Percentiles rank a stretch among this genome's conserved stretches.
Evolutionary conservation across 176 grass and related monocot species (phyloP).

Genomic region (Urochloa ruziziensis): DNA sequence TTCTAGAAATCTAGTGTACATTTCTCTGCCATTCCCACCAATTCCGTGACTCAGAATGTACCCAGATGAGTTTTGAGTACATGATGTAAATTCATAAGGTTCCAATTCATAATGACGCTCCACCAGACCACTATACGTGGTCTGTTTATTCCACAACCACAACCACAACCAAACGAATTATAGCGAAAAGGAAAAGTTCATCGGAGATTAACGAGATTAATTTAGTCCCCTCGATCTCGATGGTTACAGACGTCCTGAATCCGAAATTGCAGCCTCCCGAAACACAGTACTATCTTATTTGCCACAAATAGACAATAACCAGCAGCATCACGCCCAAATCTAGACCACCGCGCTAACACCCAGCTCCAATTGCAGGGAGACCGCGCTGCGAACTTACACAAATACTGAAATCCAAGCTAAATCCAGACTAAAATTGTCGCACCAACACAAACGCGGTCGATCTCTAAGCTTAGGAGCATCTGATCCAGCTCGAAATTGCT

Average conservation of each 20-base stretch:
- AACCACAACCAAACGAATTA: neutral
- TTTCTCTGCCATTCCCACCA: neutral
- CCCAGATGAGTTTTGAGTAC: neutral
- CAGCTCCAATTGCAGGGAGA: neutral
- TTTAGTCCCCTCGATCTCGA: neutral
- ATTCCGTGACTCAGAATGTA: neutral
- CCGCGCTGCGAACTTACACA: neutral
- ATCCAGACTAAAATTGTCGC: neutral
- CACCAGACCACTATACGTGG: neutral
- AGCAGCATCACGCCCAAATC: neutral
- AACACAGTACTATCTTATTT: neutral
- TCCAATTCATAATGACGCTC: neutral
- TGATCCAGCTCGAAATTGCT: neutral
- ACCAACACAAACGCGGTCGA: neutral
- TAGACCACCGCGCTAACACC: neutral
- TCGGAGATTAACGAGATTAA: neutral
- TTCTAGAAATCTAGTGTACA: neutral
- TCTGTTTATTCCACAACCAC: neutral
- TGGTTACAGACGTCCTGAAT: neutral
- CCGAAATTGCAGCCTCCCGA: neutral
- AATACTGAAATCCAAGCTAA: constrained; percentile 1
- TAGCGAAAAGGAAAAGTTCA: neutral
- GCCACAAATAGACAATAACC: neutral
- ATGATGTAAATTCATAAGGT: too few species aligned
- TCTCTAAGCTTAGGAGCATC: neutral